Evolutionary conservation across 2,329 filamentous ascomycete species (phyloP).

Genomic region (Nothopassalora personata): DNA sequence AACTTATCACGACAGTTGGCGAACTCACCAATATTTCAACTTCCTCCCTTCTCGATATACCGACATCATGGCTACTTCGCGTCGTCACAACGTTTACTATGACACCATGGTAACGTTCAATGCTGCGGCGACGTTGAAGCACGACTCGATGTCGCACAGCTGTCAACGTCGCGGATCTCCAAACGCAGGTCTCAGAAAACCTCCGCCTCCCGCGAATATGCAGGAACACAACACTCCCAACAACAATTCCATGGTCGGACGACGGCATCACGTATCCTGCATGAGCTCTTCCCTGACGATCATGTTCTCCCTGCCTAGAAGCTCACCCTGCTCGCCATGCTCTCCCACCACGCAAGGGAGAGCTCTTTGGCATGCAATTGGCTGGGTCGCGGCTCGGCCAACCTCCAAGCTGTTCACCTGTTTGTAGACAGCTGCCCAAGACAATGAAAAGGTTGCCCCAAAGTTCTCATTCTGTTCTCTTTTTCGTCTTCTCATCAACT

Average conservation of each 20-base stretch:
- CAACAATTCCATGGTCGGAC: not conserved
- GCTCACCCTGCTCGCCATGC: too few species aligned
- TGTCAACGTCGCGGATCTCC: not conserved
- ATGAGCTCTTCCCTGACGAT: not conserved
- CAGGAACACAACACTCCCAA: not conserved
- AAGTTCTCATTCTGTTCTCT: not conserved
- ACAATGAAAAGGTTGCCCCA: not conserved
- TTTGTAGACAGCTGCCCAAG: not conserved
- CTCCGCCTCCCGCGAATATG: not conserved
- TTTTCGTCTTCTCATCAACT: not conserved
- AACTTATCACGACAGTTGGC: too few species aligned
- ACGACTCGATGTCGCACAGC: not conserved
- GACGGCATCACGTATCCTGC: not conserved
- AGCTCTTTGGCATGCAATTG: not conserved
- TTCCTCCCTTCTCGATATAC: too few species aligned
- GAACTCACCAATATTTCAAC: too few species aligned
- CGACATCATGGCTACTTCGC: too few species aligned
- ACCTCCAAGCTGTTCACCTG: not conserved
- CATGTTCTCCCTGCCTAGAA: not conserved
- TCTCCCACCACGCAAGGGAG: not conserved
- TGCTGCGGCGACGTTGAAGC: not conserved
- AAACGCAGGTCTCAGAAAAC: not conserved
- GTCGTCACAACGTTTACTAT: not conserved
- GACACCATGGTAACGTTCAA: not conserved
- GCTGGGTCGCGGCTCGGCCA: not conserved